Evolutionary conservation across 1,284 basidiomycete species (phyloP).

Genomic region (Ustilago shanxiensis): DNA sequence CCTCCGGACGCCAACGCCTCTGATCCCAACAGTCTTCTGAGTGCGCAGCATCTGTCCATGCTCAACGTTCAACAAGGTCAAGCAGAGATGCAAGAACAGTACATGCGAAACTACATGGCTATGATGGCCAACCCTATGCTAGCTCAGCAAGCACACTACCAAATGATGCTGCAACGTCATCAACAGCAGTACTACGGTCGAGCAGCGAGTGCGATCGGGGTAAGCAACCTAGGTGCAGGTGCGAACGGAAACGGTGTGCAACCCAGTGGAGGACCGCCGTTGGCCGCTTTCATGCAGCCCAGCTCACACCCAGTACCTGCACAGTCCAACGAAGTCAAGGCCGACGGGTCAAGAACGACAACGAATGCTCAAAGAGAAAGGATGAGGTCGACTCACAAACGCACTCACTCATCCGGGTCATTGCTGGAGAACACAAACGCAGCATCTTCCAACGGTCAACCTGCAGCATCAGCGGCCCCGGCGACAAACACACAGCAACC

Average conservation of each 20-base stretch:
- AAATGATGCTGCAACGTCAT: slow-evolving; percentile 46
- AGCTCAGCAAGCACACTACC: slow-evolving; percentile 50
- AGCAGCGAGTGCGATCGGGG: slow-evolving; percentile 36
- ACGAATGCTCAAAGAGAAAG: not conserved
- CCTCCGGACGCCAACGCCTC: not conserved
- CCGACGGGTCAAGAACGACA: not conserved
- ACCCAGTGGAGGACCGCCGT: slow-evolving; percentile 19
- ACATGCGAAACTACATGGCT: slow-evolving; percentile 56
- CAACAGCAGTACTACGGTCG: slow-evolving; percentile 50
- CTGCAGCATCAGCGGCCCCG: not conserved
- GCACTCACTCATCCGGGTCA: slow-evolving; percentile 21
- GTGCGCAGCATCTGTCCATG: slow-evolving; percentile 39
- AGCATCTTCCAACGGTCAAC: not conserved
- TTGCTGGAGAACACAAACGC: slow-evolving; percentile 9
- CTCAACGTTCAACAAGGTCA: slow-evolving; percentile 41
- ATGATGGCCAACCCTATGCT: slow-evolving; percentile 52
- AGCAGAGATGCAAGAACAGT: slow-evolving; percentile 48
- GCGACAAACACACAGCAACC: slow-evolving; percentile 16
- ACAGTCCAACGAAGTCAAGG: slow-evolving; percentile 2
- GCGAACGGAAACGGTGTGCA: slow-evolving; percentile 29
- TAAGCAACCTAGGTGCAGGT: slow-evolving; percentile 16
- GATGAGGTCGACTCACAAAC: slow-evolving; percentile 5
- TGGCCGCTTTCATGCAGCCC: slow-evolving; percentile 51
- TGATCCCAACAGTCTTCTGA: slow-evolving; percentile 15
- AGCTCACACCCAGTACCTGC: not conserved